phyloP scores from a whole-genome alignment of 2,329 filamentous ascomycete genomes.

The Venturia nashicola region DNA sequence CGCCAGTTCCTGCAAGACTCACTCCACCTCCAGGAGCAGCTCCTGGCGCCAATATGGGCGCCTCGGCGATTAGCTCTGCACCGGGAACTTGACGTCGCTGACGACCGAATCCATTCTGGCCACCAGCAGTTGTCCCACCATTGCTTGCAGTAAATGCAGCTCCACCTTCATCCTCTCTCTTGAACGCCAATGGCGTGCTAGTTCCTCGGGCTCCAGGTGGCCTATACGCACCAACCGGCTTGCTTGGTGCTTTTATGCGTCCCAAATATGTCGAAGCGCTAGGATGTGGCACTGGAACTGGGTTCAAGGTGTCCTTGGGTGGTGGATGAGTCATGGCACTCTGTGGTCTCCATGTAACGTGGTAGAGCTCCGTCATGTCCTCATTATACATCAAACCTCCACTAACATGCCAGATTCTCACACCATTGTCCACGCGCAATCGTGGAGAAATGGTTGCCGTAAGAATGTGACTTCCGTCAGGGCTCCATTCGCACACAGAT shows the following conservation, averaged over 20 bases:
- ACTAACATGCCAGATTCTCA: conserved; percentile 87
- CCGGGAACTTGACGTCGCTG: conserved; percentile 69
- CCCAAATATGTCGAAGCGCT: conserved; percentile 74
- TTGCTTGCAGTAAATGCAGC: conserved; percentile 69
- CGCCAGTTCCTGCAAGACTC: conserved; percentile 49
- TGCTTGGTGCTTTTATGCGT: conserved; percentile 85
- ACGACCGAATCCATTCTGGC: conserved; percentile 68
- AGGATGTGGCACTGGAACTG: conserved; percentile 64
- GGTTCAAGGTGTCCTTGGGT: conserved; percentile 55
- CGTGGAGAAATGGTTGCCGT: conserved; percentile 96
- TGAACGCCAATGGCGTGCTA: conserved; percentile 84
- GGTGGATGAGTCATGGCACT: conserved; percentile 46
- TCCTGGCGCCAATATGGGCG: conserved; percentile 48
- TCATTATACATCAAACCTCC: conserved; percentile 89
- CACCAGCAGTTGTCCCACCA: conserved; percentile 43
- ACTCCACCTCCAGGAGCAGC: conserved; percentile 56
- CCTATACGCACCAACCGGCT: conserved; percentile 92
- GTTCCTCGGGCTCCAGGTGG: conserved; percentile 86
- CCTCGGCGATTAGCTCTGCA: conserved; percentile 57
- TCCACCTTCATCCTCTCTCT: conserved; percentile 93
- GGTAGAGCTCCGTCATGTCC: conserved; percentile 89
- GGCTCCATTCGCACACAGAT: conserved; percentile 94
- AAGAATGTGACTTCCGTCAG: conserved; percentile 88
- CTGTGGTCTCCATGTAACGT: conserved; percentile 74
- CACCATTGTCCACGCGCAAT: conserved; percentile 89